Conservation (phyloP, 164 flowering plant species). For the Dillenia suffruticosa region DNA sequence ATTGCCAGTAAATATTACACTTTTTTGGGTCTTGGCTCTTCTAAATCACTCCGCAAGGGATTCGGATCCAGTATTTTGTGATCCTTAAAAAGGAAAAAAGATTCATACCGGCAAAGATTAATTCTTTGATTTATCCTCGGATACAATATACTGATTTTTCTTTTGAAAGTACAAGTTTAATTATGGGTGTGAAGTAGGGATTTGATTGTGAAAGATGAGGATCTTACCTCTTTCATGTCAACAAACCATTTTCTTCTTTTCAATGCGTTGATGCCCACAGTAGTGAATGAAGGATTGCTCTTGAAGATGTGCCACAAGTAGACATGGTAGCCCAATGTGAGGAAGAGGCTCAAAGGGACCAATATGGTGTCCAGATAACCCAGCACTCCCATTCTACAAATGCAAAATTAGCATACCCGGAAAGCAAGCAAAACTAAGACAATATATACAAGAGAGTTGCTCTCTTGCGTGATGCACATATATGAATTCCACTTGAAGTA, state of each 20-base stretch:
- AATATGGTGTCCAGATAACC: conserved; percentile 43
- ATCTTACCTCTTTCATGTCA: conserved; percentile 39
- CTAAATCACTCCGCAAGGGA: too few species aligned
- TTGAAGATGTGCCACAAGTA: conserved; percentile 54
- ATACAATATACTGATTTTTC: too few species aligned
- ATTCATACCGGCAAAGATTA: background rate
- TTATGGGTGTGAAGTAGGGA: too few species aligned
- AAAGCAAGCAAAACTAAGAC: too few species aligned
- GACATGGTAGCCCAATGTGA: conserved; percentile 64
- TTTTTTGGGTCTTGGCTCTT: too few species aligned
- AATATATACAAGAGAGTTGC: too few species aligned
- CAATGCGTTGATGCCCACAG: conserved; percentile 27
- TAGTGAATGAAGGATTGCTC: conserved; percentile 35
- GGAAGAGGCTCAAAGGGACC: conserved; percentile 54
- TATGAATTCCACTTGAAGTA: too few species aligned
- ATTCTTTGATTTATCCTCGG: too few species aligned
- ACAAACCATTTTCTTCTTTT: conserved; percentile 44
- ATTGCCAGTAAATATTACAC: too few species aligned
- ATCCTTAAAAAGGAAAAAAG: background rate
- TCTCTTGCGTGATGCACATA: too few species aligned
- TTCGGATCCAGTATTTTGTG: too few species aligned
- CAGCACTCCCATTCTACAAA: conserved; percentile 12
- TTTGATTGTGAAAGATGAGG: background rate
- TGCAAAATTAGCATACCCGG: too few species aligned
- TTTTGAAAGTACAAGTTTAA: background rate